These are phyloP conservation scores for Beauveria sp. DNA, from an alignment of 2,329 filamentous ascomycete genomes.

Conservation along the genomic window DNA sequence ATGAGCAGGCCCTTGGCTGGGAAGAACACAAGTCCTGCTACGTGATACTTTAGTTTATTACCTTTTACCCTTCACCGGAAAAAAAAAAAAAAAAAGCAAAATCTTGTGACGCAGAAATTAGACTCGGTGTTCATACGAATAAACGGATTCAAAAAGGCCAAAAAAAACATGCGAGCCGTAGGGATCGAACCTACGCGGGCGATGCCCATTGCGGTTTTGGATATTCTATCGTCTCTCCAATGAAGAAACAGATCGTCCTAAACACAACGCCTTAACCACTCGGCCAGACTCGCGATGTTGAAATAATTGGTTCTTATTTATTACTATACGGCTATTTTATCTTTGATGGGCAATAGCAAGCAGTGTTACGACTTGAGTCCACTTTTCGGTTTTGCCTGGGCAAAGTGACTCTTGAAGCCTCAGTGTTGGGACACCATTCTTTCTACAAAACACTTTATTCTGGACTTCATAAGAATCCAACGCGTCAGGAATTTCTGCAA, in stretches of 20 bases:
- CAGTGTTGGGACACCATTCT: background rate
- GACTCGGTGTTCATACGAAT: too few species aligned
- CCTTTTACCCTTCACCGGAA: too few species aligned
- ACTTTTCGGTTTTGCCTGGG: slow-evolving; percentile 8
- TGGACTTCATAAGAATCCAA: too few species aligned
- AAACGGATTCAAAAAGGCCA: too few species aligned
- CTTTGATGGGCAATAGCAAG: background rate
- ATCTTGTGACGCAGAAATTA: too few species aligned
- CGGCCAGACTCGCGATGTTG: slow-evolving; percentile 36
- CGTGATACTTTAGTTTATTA: too few species aligned
- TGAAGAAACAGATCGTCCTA: slow-evolving; percentile 27
- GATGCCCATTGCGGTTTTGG: slow-evolving; percentile 33
- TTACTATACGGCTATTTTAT: background rate
- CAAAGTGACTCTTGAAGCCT: background rate
- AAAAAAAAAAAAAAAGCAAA: too few species aligned
- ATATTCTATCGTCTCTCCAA: slow-evolving; percentile 11
- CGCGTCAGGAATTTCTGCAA: too few species aligned
- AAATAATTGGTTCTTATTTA: background rate
- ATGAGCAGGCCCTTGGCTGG: too few species aligned
- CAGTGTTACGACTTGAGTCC: background rate
- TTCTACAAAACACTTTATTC: background rate
- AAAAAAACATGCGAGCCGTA: slow-evolving; percentile 33
- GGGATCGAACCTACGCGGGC: slow-evolving; percentile 46
- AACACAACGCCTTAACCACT: slow-evolving; percentile 52
- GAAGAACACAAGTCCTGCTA: too few species aligned